phyloP scores from a whole-genome alignment of 2,329 filamentous ascomycete genomes.

The Colletotrichum cordylinicola region DNA sequence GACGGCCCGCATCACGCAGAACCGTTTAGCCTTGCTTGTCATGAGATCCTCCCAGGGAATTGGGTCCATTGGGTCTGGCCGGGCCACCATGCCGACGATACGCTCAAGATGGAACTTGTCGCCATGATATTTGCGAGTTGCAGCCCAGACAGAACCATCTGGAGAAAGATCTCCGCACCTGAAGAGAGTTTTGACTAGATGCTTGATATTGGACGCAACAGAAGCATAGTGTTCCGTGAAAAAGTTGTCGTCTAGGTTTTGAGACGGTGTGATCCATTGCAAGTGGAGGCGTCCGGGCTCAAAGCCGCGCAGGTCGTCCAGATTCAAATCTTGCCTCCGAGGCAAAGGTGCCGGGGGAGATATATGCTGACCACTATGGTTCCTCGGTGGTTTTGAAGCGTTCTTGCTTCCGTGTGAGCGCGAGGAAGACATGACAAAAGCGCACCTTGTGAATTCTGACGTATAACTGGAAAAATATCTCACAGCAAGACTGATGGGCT shows the following conservation, averaged over 20 bases:
- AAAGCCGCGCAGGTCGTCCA: background rate
- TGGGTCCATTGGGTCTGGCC: slow-evolving; percentile 25
- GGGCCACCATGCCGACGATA: slow-evolving; percentile 29
- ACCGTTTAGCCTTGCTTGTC: slow-evolving; percentile 25
- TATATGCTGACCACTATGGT: background rate
- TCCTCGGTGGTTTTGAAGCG: background rate
- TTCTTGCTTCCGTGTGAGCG: background rate
- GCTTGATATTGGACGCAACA: slow-evolving; percentile 28
- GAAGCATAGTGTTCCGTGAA: slow-evolving; percentile 1
- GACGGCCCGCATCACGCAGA: slow-evolving; percentile 31
- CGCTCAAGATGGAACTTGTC: background rate
- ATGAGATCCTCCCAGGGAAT: slow-evolving; percentile 34
- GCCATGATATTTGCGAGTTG: background rate
- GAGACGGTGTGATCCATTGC: background rate
- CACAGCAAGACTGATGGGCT: background rate
- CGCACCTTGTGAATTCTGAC: background rate
- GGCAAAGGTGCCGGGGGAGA: background rate
- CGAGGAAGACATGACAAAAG: background rate
- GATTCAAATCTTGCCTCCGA: background rate
- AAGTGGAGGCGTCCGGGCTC: background rate
- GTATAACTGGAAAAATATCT: background rate
- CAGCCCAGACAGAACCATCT: background rate
- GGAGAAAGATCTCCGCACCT: background rate
- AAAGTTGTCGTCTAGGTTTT: background rate
- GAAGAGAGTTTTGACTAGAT: slow-evolving; percentile 26